Base-by-base conservation (phyloP, 2,329 filamentous ascomycete genomes). In the Exserohilum rostratum region DNA sequence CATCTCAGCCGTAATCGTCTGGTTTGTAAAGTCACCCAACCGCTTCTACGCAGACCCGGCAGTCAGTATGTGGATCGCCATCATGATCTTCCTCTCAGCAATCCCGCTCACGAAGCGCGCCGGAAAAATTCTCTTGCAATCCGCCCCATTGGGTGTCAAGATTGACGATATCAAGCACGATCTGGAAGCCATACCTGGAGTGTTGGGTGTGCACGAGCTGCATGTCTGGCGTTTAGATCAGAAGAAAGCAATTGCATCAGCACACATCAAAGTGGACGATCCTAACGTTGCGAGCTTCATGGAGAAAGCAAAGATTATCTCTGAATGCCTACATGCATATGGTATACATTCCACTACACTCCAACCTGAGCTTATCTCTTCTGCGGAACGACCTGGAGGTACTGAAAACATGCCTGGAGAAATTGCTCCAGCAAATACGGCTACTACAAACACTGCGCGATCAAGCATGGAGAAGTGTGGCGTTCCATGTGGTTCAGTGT, bases 221-320 rank as follows among this genome's bases (percentile, higher is more conserved):
- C 88, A 90, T 62, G 83, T 91, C 57, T 92, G 90, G 89, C 82
- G 85, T 2, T 79, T 92, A 3, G 85, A 89, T 66, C 88, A 93
- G 73, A 80, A 80, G 46, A 90, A 90, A 65, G 79, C 84, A 3
- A 80, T 91, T 42, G 89, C 89, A 6, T 87, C 87, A 0, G 88
- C 86, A 1, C 89, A 91, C 66, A 77, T 92, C 1, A 80, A 88
- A 0, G 82, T 91, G 13, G 80, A 82, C 1, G 82, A 85, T 57
- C 78, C 81, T 46, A 80, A 81, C 7, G 72, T 90, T 20, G 70
- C 77, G 31, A 77, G 78, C 45, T 91, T 91, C 68, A 82, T 85
- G 75, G 77, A 79, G 46, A 83, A 83, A 55, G 85, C 87, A 2
- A 83, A 81, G 62, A 84, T 82, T 2, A 83, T 90, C 48, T 83